Evolutionary conservation across 441 rosid species (phyloP).

Genomic region (Croton laevigatus): DNA sequence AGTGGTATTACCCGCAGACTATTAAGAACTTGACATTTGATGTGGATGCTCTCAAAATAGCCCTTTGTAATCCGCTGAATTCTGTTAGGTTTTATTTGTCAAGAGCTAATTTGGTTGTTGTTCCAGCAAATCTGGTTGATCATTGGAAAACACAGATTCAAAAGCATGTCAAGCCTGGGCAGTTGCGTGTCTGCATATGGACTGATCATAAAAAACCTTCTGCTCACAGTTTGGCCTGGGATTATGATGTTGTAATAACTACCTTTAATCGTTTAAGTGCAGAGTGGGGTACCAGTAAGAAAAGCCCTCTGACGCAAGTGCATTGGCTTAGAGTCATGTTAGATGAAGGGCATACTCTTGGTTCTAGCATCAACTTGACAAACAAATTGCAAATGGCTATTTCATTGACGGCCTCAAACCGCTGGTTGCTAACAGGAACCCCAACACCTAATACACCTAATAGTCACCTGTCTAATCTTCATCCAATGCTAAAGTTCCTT

Average conservation of each 20-base stretch:
- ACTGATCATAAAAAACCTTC: constrained; percentile 59
- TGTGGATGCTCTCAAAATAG: constrained; percentile 72
- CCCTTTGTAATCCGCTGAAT: constrained; percentile 77
- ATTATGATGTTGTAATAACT: constrained; percentile 88
- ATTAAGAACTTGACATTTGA: constrained; percentile 85
- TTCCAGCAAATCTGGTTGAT: constrained; percentile 80
- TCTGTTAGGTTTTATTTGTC: constrained; percentile 80
- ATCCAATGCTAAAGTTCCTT: constrained; percentile 85
- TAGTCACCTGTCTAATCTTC: constrained; percentile 85
- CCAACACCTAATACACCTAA: constrained; percentile 93
- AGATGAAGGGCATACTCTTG: constrained; percentile 99
- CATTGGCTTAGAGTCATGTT: constrained; percentile 93
- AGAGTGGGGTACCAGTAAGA: constrained; percentile 80
- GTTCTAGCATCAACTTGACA: constrained; percentile 87
- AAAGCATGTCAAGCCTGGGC: constrained; percentile 75
- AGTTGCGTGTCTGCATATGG: constrained; percentile 75
- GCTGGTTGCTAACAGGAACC: constrained; percentile 97
- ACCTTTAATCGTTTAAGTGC: constrained; percentile 94
- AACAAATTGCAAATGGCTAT: constrained; percentile 95
- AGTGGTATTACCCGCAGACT: constrained; percentile 74
- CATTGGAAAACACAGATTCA: constrained; percentile 92
- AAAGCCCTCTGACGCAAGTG: constrained; percentile 85
- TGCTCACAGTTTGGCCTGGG: constrained; percentile 93
- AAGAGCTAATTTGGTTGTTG: constrained; percentile 82
- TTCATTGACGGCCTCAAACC: constrained; percentile 73